Evolutionary conservation across 768 basidiomycete genomes (phyloP).

Genomic region (Termitomyces sp.): DNA sequence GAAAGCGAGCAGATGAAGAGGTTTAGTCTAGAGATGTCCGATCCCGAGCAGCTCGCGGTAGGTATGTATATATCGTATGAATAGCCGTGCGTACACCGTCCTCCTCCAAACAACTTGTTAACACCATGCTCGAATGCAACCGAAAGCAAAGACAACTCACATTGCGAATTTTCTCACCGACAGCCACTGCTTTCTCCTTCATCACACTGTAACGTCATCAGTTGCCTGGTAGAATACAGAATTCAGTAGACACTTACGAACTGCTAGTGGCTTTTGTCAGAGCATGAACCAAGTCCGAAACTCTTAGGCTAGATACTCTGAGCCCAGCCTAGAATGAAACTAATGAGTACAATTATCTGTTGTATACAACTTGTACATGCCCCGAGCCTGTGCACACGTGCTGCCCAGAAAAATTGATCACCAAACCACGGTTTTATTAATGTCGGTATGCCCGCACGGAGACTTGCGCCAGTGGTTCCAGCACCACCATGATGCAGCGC

Average conservation of each 20-base stretch:
- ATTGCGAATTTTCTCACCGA: constrained; percentile 29
- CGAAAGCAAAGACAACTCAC: constrained; percentile 17
- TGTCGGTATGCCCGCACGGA: constrained; percentile 61
- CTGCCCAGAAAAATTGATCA: constrained; percentile 64
- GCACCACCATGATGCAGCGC: constrained; percentile 67
- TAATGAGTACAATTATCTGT: not conserved
- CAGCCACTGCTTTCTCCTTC: constrained; percentile 52
- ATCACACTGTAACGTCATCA: constrained; percentile 33
- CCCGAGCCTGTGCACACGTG: constrained; percentile 56
- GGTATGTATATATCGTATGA: constrained; percentile 48
- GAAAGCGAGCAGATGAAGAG: not conserved
- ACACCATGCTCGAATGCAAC: not conserved
- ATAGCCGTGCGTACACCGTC: constrained; percentile 56
- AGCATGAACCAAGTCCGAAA: constrained; percentile 46
- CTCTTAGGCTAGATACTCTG: constrained; percentile 40
- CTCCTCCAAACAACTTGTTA: constrained; percentile 31
- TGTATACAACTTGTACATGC: constrained; percentile 27
- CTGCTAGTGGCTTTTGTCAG: constrained; percentile 50
- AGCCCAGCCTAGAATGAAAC: constrained; percentile 37
- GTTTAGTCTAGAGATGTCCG: constrained; percentile 19
- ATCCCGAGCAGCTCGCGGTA: constrained; percentile 26
- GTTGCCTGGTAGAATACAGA: not conserved
- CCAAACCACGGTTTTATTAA: constrained; percentile 71
- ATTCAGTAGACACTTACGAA: constrained; percentile 28
- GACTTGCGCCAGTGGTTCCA: constrained; percentile 64